Percentiles rank a stretch among this genome's conserved stretches.
phyloP scores from a whole-genome alignment of 805 yeast species.

The Brettanomyces anomalus region DNA sequence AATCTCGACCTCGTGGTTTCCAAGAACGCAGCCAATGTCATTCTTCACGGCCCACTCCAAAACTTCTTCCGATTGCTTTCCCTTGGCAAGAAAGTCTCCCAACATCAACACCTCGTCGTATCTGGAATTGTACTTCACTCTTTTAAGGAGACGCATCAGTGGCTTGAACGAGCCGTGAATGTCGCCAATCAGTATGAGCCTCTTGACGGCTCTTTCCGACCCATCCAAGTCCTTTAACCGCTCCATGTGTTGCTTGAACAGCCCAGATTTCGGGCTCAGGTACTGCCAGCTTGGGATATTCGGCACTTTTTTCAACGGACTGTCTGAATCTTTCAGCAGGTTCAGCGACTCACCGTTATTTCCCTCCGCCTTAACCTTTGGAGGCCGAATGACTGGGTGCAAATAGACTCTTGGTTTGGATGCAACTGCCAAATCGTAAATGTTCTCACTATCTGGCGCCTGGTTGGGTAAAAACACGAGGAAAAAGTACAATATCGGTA shows the following conservation, averaged over 20 bases:
- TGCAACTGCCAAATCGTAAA: constrained; percentile 20
- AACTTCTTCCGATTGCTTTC: constrained; percentile 64
- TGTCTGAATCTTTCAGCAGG: constrained; percentile 12
- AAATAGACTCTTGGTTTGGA: constrained; percentile 15
- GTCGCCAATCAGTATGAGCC: constrained; percentile 75
- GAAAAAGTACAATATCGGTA: constrained; percentile 20
- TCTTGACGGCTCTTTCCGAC: constrained; percentile 18
- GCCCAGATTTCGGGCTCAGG: constrained; percentile 8
- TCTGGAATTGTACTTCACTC: constrained; percentile 34
- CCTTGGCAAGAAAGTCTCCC: constrained; percentile 85
- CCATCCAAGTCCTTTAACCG: constrained; percentile 6
- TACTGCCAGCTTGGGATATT: constrained; percentile 14
- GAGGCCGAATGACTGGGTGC: constrained; percentile 21
- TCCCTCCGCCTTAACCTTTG: constrained; percentile 2
- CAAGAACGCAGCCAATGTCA: constrained; percentile 66
- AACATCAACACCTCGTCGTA: constrained; percentile 57
- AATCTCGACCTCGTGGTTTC: constrained; percentile 80
- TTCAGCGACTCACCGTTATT: background rate
- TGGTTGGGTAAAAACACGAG: constrained; percentile 23
- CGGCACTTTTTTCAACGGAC: constrained; percentile 22
- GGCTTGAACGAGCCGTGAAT: constrained; percentile 71
- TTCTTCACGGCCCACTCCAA: constrained; percentile 54
- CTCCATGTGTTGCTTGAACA: constrained; percentile 16
- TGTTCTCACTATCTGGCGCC: constrained; percentile 23
- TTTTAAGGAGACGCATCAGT: constrained; percentile 42